Percentiles rank a stretch among this genome's conserved stretches.
phyloP scores from a whole-genome alignment of 352 stramenopile species.

The Globisporangium spinosum region DNA sequence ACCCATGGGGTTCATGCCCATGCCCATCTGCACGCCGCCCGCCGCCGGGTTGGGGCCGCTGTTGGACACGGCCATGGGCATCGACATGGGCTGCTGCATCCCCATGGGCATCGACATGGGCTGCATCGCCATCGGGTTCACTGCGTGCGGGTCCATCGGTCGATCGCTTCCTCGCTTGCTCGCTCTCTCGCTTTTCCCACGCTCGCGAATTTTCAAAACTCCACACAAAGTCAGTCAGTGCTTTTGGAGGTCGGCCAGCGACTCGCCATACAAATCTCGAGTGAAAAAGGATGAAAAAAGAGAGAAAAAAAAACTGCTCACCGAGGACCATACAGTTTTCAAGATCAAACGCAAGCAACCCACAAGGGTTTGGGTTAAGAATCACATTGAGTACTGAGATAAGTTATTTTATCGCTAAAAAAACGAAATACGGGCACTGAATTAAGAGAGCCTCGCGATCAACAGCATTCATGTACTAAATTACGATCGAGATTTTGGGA shows the following conservation, averaged over 20 bases:
- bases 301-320: neutral
- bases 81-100: slow-evolving; percentile 49
- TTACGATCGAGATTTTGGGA: too few relatives aligned
- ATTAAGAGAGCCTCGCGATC: too few relatives aligned
- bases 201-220: slow-evolving; percentile 5
- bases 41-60: slow-evolving; percentile 23
- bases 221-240: neutral
- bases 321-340: neutral
- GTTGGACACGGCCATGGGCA: slow-evolving; percentile 38
- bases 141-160: slow-evolving; percentile 55
- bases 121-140: slow-evolving; percentile 68
- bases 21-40: slow-evolving; percentile 38
- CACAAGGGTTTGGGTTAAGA: too few relatives aligned
- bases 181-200: slow-evolving; percentile 1
- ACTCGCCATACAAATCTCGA: neutral
- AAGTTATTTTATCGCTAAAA: too few relatives aligned
- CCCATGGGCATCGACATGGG: slow-evolving; percentile 65
- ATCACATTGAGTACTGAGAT: too few relatives aligned
- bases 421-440: too few relatives aligned
- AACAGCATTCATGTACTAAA: too few relatives aligned
- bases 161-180: neutral
- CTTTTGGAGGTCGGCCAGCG: neutral
- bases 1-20: slow-evolving; percentile 55
- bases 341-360: too few relatives aligned
- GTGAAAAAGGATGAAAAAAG: neutral